These are phyloP conservation scores for Neonectria neomacrospora DNA, from an alignment of 2,329 filamentous ascomycete genomes.

Conservation along the genomic window DNA sequence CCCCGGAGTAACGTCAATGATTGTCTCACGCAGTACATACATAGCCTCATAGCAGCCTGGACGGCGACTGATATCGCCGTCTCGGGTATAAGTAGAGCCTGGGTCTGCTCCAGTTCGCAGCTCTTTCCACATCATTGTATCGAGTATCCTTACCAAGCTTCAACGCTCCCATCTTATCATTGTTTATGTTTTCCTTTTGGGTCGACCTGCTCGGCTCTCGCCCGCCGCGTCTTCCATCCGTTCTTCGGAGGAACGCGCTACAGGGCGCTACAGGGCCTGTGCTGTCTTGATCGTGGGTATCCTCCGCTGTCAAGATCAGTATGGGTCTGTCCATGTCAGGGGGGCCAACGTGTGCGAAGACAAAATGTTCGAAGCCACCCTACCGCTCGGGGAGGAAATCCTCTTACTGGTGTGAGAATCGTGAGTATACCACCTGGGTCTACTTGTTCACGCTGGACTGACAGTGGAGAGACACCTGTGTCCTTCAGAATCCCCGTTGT, in stretches of 20 bases:
- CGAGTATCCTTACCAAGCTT: not conserved
- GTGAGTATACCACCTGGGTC: not conserved
- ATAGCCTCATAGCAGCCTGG: not conserved
- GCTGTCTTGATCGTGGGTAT: not conserved
- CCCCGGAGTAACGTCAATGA: not conserved
- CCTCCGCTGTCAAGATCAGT: not conserved
- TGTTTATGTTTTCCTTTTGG: not conserved
- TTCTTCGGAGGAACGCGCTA: not conserved
- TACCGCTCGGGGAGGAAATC: not conserved
- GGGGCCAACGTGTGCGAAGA: not conserved
- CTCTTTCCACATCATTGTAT: not conserved
- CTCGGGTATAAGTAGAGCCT: not conserved
- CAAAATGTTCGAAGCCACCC: not conserved
- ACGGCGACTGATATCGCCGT: not conserved
- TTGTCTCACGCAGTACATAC: not conserved
- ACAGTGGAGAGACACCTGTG: constrained; percentile 4
- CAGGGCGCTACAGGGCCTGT: not conserved
- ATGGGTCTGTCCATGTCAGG: not conserved
- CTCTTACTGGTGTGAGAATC: constrained; percentile 10
- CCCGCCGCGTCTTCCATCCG: not conserved
- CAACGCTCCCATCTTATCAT: not conserved
- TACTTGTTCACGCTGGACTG: too few relatives aligned
- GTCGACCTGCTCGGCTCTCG: not conserved
- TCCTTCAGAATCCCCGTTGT: not conserved
- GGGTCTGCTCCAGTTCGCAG: not conserved